Conservation (phyloP, 306 rosid genomes). For the Cicer arietinum region DNA sequence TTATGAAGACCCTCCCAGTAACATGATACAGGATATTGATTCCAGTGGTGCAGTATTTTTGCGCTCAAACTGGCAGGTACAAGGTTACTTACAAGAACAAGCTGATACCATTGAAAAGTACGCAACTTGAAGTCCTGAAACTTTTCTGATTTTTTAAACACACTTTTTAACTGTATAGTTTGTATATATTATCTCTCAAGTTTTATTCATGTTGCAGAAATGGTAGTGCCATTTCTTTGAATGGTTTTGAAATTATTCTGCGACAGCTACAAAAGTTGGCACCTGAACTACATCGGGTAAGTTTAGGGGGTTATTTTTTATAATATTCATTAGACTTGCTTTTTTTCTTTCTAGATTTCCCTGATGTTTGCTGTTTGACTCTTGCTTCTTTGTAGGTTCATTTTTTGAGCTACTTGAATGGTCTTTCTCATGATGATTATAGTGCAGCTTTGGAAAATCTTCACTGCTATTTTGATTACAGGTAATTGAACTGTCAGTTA, state of each 20-base stretch:
- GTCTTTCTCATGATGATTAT: conserved; percentile 82
- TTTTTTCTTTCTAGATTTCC: conserved; percentile 10
- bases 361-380: conserved; percentile 21
- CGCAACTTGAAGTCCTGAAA: conserved; percentile 36
- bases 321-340: not conserved
- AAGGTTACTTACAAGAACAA: conserved; percentile 92
- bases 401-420: conserved; percentile 83
- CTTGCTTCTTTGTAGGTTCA: conserved; percentile 73
- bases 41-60: conserved; percentile 65
- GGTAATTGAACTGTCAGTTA: conserved; percentile 56
- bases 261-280: conserved; percentile 87
- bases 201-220: conserved; percentile 59
- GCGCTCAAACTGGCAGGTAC: conserved; percentile 89
- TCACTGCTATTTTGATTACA: conserved; percentile 94
- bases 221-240: conserved; percentile 71
- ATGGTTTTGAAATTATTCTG: conserved; percentile 72
- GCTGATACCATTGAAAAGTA: conserved; percentile 90
- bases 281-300: conserved; percentile 92
- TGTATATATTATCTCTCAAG: conserved; percentile 39
- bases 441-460: conserved; percentile 85
- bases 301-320: conserved; percentile 36
- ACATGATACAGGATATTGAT: conserved; percentile 59
- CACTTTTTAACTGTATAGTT: conserved; percentile 33
- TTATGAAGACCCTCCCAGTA: conserved; percentile 59
- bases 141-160: not conserved